Percentiles rank a stretch among this genome's conserved stretches.
Evolutionary conservation across 2,329 filamentous ascomycete genomes (phyloP).

Genomic region (Phyllachora maydis): DNA sequence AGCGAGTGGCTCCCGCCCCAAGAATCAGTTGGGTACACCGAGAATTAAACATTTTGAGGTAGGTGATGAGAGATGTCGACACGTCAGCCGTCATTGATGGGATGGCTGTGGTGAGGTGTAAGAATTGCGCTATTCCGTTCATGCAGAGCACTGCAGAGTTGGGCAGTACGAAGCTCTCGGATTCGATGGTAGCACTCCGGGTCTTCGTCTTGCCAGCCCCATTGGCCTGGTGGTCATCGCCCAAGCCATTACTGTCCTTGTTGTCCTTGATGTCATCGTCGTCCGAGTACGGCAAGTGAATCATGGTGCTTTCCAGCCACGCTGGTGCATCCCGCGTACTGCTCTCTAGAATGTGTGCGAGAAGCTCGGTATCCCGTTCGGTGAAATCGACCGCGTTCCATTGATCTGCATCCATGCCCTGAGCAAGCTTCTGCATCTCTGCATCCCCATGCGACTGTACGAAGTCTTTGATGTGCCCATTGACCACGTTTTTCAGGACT

Average conservation of each 20-base stretch:
- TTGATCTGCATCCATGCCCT: conserved; percentile 59
- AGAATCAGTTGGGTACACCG: conserved; percentile 92
- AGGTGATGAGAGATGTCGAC: conserved; percentile 58
- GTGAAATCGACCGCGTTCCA: conserved; percentile 64
- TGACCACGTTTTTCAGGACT: conserved; percentile 58
- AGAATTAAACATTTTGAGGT: conserved; percentile 86
- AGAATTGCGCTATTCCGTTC: conserved; percentile 60
- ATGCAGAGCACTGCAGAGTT: conserved; percentile 67
- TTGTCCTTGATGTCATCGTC: conserved; percentile 11
- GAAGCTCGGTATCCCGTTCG: conserved; percentile 33
- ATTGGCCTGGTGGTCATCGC: conserved; percentile 24
- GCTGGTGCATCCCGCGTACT: conserved; percentile 49
- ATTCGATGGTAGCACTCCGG: conserved; percentile 59
- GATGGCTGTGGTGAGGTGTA: conserved; percentile 66
- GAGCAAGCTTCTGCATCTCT: conserved; percentile 55
- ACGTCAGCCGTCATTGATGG: conserved; percentile 80
- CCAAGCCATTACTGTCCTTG: no score
- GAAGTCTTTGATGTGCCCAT: conserved; percentile 65
- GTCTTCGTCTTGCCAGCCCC: conserved; percentile 38
- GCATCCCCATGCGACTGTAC: conserved; percentile 49
- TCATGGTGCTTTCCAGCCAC: conserved; percentile 41
- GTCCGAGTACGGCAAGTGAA: conserved; percentile 30
- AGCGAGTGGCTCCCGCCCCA: conserved; percentile 75
- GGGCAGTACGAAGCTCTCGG: conserved; percentile 70
- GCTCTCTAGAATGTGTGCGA: conserved; percentile 44